These are phyloP conservation scores for Schizochytrium sp. DNA, from an alignment of 108 stramenopile genomes.

Conservation along the genomic window DNA sequence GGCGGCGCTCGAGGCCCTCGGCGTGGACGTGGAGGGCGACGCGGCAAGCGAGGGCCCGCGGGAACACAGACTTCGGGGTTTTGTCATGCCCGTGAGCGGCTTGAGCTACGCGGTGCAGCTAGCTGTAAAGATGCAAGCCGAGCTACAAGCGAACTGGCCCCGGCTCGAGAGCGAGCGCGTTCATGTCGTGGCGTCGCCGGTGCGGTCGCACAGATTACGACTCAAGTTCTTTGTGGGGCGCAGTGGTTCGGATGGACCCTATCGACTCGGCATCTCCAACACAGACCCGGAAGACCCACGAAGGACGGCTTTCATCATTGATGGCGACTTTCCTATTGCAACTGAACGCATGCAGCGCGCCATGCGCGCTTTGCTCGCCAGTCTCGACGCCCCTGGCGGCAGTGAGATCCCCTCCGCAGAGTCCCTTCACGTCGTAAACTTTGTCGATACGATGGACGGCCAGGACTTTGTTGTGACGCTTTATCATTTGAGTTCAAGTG, in stretches of 20 bases:
- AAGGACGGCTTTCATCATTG: neutral
- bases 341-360: neutral
- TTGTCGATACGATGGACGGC: neutral
- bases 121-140: neutral
- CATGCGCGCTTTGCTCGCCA: neutral
- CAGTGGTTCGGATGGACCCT: neutral
- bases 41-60: neutral
- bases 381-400: neutral
- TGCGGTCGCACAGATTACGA: neutral
- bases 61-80: neutral
- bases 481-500: neutral
- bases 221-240: conserved; percentile 4
- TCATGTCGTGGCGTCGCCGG: neutral
- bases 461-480: neutral
- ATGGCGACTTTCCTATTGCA: neutral
- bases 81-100: neutral
- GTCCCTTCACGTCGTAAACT: neutral
- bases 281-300: neutral
- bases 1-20: too few species aligned
- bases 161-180: neutral
- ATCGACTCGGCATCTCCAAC: neutral
- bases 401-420: neutral
- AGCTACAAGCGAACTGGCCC: neutral
- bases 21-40: too few species aligned
- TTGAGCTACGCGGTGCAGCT: neutral